Evolutionary conservation across 805 yeast genomes (phyloP).

Genomic region (Kazachstania africana): DNA sequence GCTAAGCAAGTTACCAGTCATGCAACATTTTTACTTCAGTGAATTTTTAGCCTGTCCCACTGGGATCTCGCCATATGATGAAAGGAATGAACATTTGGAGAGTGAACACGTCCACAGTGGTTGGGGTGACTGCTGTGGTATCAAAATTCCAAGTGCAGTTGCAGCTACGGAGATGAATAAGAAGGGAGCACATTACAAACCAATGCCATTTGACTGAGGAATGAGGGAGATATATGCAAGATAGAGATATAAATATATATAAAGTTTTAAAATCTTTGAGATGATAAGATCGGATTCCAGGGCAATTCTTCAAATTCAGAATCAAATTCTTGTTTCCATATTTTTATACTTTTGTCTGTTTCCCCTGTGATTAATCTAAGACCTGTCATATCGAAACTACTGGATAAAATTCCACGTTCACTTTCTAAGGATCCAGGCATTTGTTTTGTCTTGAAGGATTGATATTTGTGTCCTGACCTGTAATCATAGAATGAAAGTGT

Average conservation of each 20-base stretch:
- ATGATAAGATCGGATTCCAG: constrained; percentile 22
- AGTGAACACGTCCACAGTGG: constrained; percentile 35
- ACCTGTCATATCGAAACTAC: constrained; percentile 72
- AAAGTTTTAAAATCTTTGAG: constrained; percentile 20
- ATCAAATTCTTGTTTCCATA: constrained; percentile 46
- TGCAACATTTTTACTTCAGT: constrained; percentile 91
- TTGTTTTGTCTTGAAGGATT: constrained; percentile 38
- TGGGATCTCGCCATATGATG: constrained; percentile 37
- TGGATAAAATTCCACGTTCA: constrained; percentile 56
- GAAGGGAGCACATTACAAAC: constrained; percentile 22
- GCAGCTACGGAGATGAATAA: constrained; percentile 63
- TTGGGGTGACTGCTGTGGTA: constrained; percentile 99
- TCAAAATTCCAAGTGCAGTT: constrained; percentile 87
- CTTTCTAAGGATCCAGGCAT: constrained; percentile 62
- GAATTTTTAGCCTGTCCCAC: constrained; percentile 57
- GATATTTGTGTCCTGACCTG: constrained; percentile 53
- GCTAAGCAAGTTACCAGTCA: constrained; percentile 75
- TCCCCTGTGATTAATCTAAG: constrained; percentile 75
- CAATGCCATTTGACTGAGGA: constrained; percentile 55
- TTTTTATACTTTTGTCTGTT: constrained; percentile 75
- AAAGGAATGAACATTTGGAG: constrained; percentile 13
- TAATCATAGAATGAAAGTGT: constrained; percentile 69
- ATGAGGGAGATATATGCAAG: neutral
- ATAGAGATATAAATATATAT: no score
- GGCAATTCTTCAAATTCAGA: constrained; percentile 20